Percentiles rank a stretch among this genome's conserved stretches.
phyloP scores from a whole-genome alignment of 2,329 filamentous ascomycete species.

The Ceratocystis diversiconidia region DNA sequence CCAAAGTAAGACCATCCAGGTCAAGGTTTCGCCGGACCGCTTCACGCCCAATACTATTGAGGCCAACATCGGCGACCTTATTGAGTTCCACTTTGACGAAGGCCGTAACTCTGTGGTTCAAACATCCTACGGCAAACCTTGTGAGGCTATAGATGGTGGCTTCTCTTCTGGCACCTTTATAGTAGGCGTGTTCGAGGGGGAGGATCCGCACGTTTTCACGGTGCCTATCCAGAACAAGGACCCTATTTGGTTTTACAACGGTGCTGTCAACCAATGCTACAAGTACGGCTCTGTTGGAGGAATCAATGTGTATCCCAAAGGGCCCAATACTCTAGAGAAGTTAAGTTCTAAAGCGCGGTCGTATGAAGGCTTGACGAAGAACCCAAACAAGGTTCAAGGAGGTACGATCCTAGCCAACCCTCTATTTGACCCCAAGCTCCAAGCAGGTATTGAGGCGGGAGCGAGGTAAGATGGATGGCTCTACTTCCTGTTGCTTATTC shows the following conservation, averaged over 20 bases:
- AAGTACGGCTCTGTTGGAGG: constrained; percentile 35
- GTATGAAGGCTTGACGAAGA: too few species aligned
- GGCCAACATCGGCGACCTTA: constrained; percentile 35
- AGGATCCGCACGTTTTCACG: background rate
- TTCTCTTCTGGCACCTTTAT: background rate
- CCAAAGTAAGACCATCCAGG: background rate
- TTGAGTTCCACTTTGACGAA: constrained; percentile 43
- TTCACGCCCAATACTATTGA: constrained; percentile 18
- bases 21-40: background rate
- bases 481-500: too few species aligned
- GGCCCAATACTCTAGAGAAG: too few species aligned
- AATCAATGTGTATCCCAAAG: constrained; percentile 27
- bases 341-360: too few species aligned
- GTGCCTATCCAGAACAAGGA: constrained; percentile 28
- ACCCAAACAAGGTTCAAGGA: too few species aligned
- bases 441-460: too few species aligned
- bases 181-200: background rate
- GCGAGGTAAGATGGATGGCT: too few species aligned
- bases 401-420: too few species aligned
- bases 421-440: too few species aligned
- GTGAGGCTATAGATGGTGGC: constrained; percentile 26
- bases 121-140: constrained; percentile 31
- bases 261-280: constrained; percentile 25
- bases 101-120: constrained; percentile 35
- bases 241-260: constrained; percentile 52